Evolutionary conservation across 345 rosid species (phyloP).

Genomic region (Citrus medica): DNA sequence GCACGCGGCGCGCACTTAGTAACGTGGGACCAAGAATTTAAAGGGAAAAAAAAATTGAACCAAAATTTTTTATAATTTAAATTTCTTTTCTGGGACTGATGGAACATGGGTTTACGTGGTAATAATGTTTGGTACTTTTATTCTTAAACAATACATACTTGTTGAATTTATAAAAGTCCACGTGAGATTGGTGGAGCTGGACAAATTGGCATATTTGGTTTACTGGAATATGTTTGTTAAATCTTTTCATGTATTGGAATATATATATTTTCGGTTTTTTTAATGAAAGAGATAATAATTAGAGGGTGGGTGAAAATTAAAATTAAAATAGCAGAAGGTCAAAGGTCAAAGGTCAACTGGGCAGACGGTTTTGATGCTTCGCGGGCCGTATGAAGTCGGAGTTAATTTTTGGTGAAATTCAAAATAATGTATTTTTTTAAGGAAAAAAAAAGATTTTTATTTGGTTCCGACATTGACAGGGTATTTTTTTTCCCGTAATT

Average conservation of each 20-base stretch:
- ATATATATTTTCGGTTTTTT: not conserved
- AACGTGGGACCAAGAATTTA: not conserved
- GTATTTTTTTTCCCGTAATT: not conserved
- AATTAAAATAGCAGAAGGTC: not conserved
- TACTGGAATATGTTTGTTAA: not conserved
- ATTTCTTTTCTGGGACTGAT: not conserved
- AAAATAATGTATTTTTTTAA: not conserved
- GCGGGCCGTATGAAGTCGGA: not conserved
- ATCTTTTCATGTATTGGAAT: too few relatives aligned
- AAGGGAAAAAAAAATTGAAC: too few relatives aligned
- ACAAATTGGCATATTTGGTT: not conserved
- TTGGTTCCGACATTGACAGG: not conserved
- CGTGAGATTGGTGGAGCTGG: not conserved
- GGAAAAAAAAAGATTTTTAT: not conserved
- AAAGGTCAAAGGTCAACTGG: not conserved
- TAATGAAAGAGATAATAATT: not conserved
- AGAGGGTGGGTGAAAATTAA: not conserved
- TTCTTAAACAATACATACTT: not conserved
- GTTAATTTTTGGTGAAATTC: not conserved
- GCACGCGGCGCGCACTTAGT: constrained; percentile 4
- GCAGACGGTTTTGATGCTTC: not conserved
- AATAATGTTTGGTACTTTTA: not conserved
- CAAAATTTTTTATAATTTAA: not conserved
- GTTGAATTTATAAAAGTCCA: not conserved
- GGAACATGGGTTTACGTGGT: not conserved